phyloP scores from a whole-genome alignment of 2,329 filamentous ascomycete genomes.

The Acrodontium crateriforme region DNA sequence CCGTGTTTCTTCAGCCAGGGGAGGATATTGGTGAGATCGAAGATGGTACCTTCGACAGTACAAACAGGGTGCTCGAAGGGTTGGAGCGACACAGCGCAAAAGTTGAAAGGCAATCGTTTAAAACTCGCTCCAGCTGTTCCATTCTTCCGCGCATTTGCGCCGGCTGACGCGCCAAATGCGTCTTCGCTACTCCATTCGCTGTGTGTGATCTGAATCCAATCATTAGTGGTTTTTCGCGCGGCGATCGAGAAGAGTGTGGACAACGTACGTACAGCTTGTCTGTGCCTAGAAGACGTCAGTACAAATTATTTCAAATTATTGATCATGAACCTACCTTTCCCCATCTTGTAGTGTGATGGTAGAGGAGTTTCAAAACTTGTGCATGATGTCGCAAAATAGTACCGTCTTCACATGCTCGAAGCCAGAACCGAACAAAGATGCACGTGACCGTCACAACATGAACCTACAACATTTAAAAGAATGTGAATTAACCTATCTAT shows the following conservation, averaged over 20 bases:
- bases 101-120: conserved; percentile 90
- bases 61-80: conserved; percentile 93
- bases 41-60: conserved; percentile 73
- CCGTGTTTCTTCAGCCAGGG: conserved; percentile 89
- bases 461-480: no score
- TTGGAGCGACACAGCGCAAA: conserved; percentile 89
- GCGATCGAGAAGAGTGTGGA: not conserved
- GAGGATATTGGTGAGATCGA: conserved; percentile 87
- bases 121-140: conserved; percentile 50
- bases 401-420: no score
- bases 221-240: not conserved
- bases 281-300: conserved; percentile 17
- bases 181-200: conserved; percentile 93
- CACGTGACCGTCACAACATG: no score
- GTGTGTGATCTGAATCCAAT: conserved; percentile 61
- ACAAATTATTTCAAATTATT: not conserved
- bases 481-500: no score
- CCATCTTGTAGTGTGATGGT: no score
- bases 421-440: no score
- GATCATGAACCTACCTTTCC: not conserved
- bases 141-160: conserved; percentile 47
- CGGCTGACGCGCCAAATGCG: conserved; percentile 69
- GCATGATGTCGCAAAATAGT: no score
- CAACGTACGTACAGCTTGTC: conserved; percentile 28
- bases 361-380: no score